A percentile compares a stretch with the other conserved stretches of the same genome.
These are phyloP conservation scores for Sporothrix variecibatus DNA, from an alignment of 2,329 filamentous ascomycete genomes.

Conservation along the genomic window DNA sequence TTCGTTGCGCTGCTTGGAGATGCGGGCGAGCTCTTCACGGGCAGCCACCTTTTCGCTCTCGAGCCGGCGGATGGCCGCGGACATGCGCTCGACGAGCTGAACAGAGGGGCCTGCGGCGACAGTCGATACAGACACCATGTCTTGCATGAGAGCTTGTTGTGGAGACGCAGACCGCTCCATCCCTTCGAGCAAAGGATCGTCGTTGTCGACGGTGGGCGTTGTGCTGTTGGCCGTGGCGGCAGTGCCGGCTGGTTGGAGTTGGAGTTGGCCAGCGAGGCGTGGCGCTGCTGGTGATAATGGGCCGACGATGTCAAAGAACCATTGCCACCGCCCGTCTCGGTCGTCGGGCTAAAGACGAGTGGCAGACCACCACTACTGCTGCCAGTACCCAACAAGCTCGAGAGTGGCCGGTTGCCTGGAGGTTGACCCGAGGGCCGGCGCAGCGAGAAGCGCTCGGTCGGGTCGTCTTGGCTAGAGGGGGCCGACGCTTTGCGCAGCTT, in stretches of 20 bases:
- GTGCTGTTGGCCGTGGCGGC: background rate
- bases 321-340: slow-evolving; percentile 15
- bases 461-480: slow-evolving; percentile 53
- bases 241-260: background rate
- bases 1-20: slow-evolving; percentile 86
- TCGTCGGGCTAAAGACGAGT: slow-evolving; percentile 48
- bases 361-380: slow-evolving; percentile 35
- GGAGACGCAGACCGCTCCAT: slow-evolving; percentile 61
- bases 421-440: slow-evolving; percentile 56
- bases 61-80: slow-evolving; percentile 83
- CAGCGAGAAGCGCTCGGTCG: slow-evolving; percentile 43
- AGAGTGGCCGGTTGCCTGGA: slow-evolving; percentile 46
- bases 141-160: slow-evolving; percentile 66
- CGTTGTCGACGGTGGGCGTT: slow-evolving; percentile 32
- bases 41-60: slow-evolving; percentile 89
- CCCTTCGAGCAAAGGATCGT: slow-evolving; percentile 52
- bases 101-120: slow-evolving; percentile 89
- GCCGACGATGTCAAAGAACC: slow-evolving; percentile 12
- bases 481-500: slow-evolving; percentile 51
- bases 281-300: slow-evolving; percentile 9
- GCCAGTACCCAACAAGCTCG: slow-evolving; percentile 40
- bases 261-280: slow-evolving; percentile 6
- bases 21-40: slow-evolving; percentile 79
- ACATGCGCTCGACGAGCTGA: slow-evolving; percentile 95
- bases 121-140: slow-evolving; percentile 86